These are phyloP conservation scores for Botrytis cinerea DNA, from an alignment of 2,329 filamentous ascomycete species.

Conservation along the genomic window DNA sequence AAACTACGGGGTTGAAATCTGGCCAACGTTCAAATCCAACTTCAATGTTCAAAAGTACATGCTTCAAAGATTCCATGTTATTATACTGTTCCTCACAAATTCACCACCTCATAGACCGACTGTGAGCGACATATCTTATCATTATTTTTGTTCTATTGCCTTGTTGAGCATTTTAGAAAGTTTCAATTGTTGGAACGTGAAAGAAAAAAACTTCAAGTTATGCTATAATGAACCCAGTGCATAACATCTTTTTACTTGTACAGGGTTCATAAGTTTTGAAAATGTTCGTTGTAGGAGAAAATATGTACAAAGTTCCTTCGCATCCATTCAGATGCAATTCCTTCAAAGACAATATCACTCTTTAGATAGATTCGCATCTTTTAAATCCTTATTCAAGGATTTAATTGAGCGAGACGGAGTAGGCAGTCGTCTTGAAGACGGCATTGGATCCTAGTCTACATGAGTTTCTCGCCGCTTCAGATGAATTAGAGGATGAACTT, in stretches of 20 bases:
- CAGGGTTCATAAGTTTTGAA: neutral
- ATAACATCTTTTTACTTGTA: neutral
- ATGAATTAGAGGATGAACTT: conserved; percentile 24
- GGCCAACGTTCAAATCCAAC: neutral
- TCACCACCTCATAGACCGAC: too few species aligned
- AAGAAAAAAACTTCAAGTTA: neutral
- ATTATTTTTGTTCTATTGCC: neutral
- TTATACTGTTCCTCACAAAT: neutral
- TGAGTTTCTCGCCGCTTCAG: neutral
- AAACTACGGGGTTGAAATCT: neutral
- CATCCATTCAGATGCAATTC: neutral
- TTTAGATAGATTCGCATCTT: too few species aligned
- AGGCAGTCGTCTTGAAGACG: conserved; percentile 47
- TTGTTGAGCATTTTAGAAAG: neutral
- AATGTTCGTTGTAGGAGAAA: neutral
- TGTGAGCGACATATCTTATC: neutral
- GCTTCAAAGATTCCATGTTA: neutral
- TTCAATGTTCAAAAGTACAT: neutral
- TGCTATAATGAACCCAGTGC: neutral
- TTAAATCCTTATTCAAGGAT: neutral
- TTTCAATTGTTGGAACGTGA: too few species aligned
- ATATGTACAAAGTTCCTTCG: neutral
- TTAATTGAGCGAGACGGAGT: conserved; percentile 32
- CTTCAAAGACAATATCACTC: too few species aligned
- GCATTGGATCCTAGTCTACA: conserved; percentile 46